Conservation (phyloP, 352 stramenopile genomes). For the Phytophthora lateralis region DNA sequence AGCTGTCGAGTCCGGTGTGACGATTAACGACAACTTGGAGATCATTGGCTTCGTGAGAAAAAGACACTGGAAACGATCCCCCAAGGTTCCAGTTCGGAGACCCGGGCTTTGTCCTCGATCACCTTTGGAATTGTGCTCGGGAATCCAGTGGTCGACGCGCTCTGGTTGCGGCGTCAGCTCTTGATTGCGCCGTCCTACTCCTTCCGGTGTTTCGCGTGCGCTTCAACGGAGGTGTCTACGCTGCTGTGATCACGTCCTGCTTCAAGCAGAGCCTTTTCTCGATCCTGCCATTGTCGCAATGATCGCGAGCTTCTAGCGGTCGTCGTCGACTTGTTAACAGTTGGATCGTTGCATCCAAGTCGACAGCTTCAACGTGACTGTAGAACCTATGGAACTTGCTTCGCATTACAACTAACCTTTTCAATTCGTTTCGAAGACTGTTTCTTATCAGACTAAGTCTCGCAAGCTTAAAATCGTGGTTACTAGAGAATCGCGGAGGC, state of each 20-base stretch:
- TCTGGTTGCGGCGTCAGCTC: slow-evolving; percentile 11
- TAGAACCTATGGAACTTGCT: neutral
- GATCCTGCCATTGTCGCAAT: slow-evolving; percentile 1
- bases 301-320: neutral
- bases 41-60: slow-evolving; percentile 9
- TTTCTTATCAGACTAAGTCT: neutral
- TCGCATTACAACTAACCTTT: too few species aligned
- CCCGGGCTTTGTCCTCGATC: slow-evolving; percentile 13
- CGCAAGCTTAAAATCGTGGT: too few species aligned
- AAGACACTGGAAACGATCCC: neutral
- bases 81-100: neutral
- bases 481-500: too few species aligned
- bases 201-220: neutral
- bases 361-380: slow-evolving; percentile 4
- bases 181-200: neutral
- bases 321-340: slow-evolving; percentile 9
- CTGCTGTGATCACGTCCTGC: slow-evolving; percentile 2
- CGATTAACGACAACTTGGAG: neutral
- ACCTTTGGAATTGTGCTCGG: neutral
- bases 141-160: slow-evolving; percentile 14
- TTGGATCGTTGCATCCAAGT: slow-evolving; percentile 11
- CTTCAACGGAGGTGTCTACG: slow-evolving; percentile 17
- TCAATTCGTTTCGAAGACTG: neutral
- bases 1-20: neutral
- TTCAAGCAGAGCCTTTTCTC: slow-evolving; percentile 12